Base-by-base conservation (phyloP, 1,139 yeast species). In the Debaryomyces udenii region DNA sequence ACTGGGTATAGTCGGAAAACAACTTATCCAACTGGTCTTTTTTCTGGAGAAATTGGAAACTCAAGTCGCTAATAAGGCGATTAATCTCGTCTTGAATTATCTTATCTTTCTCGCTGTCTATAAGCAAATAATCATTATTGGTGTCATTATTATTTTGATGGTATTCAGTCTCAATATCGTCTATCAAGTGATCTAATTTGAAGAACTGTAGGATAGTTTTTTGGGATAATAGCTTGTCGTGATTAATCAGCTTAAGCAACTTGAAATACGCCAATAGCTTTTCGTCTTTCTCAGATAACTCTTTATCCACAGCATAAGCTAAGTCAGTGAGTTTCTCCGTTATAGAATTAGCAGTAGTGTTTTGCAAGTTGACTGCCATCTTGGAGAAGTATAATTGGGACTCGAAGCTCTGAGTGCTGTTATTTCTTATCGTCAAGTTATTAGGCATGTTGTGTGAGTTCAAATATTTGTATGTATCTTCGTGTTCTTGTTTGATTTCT, bases 21-120 rank as follows among this genome's bases (percentile, higher is more conserved):
- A 52, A 49, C 28, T 46, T 45, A 3, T 52, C 55, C 16, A 68
- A 51, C 37, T 70, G 71, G 27, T 70, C 68, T 42, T 55, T 55
- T 41, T 62, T 58, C 38, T 64, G 68, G 33, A 72, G 52, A 13
- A 55, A 53, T 49, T 68, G 77, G 44, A 60, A 73, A 10, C 68
- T 58, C 42, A 72, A 57, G 49, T 73, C 78, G 44, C 71, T 72
- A 23, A 64, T 51, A 32, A 73, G 56, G 24, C 77, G 52, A 41
- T 60, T 57, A 17, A 73, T 68, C 48, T 73, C 78, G 33, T 70
- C 78, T 46, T 73, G 78, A 13, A 73, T 59, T 7, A 72, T 56
- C 39, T 56, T 56, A 46, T 70, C 74, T 35, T 56, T 53, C 13
- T 55, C 53, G 27, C 50, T 48, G 44, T 64, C 70, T 23, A 61